Conservation (phyloP, 2,329 filamentous ascomycete species). For the Aureobasidium sp. region DNA sequence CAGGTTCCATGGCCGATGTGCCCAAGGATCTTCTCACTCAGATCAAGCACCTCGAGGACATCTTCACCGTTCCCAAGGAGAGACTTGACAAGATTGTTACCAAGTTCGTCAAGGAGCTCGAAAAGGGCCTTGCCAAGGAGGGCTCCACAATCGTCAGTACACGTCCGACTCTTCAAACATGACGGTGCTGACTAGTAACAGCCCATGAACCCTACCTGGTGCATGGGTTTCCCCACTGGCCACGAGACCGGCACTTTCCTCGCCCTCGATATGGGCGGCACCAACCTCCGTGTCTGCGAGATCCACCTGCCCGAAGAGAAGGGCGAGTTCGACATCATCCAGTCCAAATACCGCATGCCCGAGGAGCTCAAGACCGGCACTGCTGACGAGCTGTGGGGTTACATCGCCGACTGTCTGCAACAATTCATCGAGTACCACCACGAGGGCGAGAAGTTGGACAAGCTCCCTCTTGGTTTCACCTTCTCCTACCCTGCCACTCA, state of each 20-base stretch:
- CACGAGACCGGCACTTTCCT: constrained; percentile 81
- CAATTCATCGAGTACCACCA: constrained; percentile 87
- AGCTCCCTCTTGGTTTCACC: constrained; percentile 81
- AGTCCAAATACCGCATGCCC: constrained; percentile 93
- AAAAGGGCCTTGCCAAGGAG: constrained; percentile 80
- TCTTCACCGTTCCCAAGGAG: constrained; percentile 68
- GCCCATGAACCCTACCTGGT: constrained; percentile 98
- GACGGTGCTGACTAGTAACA: constrained; percentile 30
- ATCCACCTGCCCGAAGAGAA: constrained; percentile 81
- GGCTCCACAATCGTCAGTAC: constrained; percentile 82
- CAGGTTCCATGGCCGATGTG: constrained; percentile 86
- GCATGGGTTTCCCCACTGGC: constrained; percentile 81
- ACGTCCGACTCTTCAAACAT: no score
- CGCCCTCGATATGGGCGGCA: constrained; percentile 92
- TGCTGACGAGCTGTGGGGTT: constrained; percentile 85
- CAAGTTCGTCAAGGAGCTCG: constrained; percentile 82
- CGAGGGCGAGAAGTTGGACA: constrained; percentile 55
- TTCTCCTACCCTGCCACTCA: constrained; percentile 95
- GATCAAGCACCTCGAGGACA: constrained; percentile 74
- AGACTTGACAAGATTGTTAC: constrained; percentile 87
- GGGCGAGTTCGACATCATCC: constrained; percentile 88
- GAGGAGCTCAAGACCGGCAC: constrained; percentile 83
- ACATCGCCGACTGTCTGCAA: constrained; percentile 85
- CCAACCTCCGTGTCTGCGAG: constrained; percentile 90
- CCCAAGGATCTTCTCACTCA: constrained; percentile 75